Percentiles rank a stretch among this genome's conserved stretches.
phyloP scores from a whole-genome alignment of 441 rosid species.

The Eutrema salsugineum region DNA sequence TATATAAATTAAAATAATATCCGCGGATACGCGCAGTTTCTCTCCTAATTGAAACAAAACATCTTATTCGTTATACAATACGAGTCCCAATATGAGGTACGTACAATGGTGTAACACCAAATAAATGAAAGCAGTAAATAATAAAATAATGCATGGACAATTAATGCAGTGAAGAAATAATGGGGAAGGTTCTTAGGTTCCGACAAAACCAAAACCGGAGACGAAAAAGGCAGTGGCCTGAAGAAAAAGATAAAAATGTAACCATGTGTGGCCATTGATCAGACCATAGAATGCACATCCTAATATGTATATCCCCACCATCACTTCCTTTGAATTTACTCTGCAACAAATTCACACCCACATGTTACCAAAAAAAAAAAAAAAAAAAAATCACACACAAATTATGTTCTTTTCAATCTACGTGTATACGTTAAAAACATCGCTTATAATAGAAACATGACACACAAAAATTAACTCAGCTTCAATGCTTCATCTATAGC shows the following conservation, averaged over 20 bases:
- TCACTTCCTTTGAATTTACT: slow-evolving; percentile 37
- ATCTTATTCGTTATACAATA: neutral
- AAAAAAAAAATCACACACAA: neutral
- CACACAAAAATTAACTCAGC: neutral
- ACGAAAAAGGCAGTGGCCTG: slow-evolving; percentile 46
- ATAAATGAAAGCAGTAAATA: neutral
- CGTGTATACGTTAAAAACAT: neutral
- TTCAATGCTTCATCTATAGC: no score
- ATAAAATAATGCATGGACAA: neutral
- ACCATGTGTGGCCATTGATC: slow-evolving; percentile 34
- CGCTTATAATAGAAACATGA: neutral
- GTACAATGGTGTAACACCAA: neutral
- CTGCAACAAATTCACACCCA: slow-evolving; percentile 11
- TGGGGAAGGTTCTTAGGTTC: slow-evolving; percentile 20
- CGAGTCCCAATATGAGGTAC: neutral
- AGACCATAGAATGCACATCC: slow-evolving; percentile 39
- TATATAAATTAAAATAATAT: no score
- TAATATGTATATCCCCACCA: slow-evolving; percentile 38
- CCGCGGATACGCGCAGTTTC: no score
- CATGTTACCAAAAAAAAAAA: no score
- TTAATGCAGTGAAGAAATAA: neutral
- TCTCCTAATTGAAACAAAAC: neutral
- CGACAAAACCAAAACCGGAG: slow-evolving; percentile 36
- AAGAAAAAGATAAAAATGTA: slow-evolving; percentile 40
- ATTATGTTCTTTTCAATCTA: neutral